These are phyloP conservation scores for Fragilariopsis cylindrus DNA, from an alignment of 108 stramenopile genomes.

Conservation along the genomic window DNA sequence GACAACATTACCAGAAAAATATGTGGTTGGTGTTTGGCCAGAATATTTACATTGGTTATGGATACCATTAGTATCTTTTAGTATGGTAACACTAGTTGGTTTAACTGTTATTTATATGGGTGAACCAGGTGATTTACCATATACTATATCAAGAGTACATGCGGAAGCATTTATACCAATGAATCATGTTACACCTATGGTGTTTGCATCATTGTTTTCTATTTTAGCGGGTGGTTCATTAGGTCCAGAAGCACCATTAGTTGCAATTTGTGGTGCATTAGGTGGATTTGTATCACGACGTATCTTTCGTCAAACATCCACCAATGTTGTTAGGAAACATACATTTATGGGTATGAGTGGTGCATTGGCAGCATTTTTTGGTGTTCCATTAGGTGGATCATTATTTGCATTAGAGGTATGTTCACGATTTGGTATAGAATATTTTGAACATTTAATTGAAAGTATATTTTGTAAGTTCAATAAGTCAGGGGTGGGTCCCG, in stretches of 20 bases:
- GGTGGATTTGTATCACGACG: conserved; percentile 59
- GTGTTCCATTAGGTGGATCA: conserved; percentile 57
- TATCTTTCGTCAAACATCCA: conserved; percentile 44
- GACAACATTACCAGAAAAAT: conserved; percentile 48
- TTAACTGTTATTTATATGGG: conserved; percentile 57
- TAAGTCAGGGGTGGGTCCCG: too few relatives aligned
- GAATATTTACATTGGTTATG: conserved; percentile 43
- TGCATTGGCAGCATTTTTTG: conserved; percentile 70
- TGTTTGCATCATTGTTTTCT: conserved; percentile 53
- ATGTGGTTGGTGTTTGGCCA: conserved; percentile 42
- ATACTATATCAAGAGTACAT: conserved; percentile 66
- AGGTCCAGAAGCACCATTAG: conserved; percentile 44
- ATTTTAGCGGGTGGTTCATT: conserved; percentile 41
- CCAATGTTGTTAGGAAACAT: conserved; percentile 61
- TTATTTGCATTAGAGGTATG: conserved; percentile 67
- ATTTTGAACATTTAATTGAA: conserved; percentile 70
- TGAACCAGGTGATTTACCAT: conserved; percentile 73
- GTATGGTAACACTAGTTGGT: conserved; percentile 47
- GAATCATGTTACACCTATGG: conserved; percentile 68
- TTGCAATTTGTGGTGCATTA: conserved; percentile 53
- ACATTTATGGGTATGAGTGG: conserved; percentile 73
- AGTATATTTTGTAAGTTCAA: conserved; percentile 56
- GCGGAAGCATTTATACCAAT: conserved; percentile 59
- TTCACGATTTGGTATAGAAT: conserved; percentile 65
- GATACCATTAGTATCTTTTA: conserved; percentile 55